phyloP scores from a whole-genome alignment of 805 yeast genomes.

The Suhomyces vadensis region DNA sequence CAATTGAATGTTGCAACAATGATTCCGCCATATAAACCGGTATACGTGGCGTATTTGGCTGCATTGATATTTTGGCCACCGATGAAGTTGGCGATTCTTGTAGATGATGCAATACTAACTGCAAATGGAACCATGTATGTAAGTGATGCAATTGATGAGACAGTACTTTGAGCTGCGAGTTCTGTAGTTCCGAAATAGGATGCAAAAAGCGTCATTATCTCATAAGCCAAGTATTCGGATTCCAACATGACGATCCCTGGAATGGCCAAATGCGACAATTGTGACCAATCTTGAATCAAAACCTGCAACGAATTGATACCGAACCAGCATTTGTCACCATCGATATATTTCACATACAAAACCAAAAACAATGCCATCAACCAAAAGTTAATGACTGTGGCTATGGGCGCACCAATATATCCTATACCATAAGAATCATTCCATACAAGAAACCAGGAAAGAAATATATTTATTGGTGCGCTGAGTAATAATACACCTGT shows the following conservation, averaged over 20 bases:
- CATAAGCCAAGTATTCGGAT: conserved; percentile 48
- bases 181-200: conserved; percentile 50
- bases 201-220: conserved; percentile 47
- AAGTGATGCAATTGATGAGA: conserved; percentile 47
- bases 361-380: conserved; percentile 38
- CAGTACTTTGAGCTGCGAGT: conserved; percentile 54
- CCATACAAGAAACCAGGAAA: conserved; percentile 47
- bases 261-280: conserved; percentile 37
- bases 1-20: conserved; percentile 41
- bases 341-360: conserved; percentile 42
- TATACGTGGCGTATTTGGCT: conserved; percentile 36
- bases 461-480: conserved; percentile 43
- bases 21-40: conserved; percentile 33
- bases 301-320: conserved; percentile 48
- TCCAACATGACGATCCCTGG: conserved; percentile 50
- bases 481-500: conserved; percentile 43
- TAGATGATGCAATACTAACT: conserved; percentile 44
- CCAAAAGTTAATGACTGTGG: conserved; percentile 45
- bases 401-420: conserved; percentile 45
- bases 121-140: conserved; percentile 50
- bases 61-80: conserved; percentile 43
- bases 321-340: conserved; percentile 71
- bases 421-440: conserved; percentile 40
- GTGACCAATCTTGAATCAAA: conserved; percentile 38
- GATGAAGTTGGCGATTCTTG: conserved; percentile 46